Base-by-base conservation (phyloP, 495 filamentous ascomycete species). In the Xylaria castorea region DNA sequence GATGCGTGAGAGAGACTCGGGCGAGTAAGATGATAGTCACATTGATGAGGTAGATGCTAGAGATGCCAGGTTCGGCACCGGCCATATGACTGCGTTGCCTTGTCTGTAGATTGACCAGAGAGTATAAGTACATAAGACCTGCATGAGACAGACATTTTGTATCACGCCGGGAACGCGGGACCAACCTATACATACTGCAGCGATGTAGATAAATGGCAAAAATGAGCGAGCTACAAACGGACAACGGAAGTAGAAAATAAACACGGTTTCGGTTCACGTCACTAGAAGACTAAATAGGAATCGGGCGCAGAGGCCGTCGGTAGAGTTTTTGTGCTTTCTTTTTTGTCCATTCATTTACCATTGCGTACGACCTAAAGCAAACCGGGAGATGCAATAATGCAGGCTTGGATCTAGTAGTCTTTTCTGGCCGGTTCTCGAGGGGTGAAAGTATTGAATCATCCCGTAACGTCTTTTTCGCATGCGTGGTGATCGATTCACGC, bases 291-390 rank as follows among this genome's bases (percentile, higher is more conserved):
- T 1, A 27, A n/a, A 38, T 8, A 44, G n/a, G 34, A 50, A n/a
- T 50, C 61, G 6, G 61, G 61, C 36, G 32, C 70, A 71, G 36
- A 70, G 64, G 25, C 25, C 38, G 25, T 58, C 60, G 30, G 42
- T 61, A 18, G 63, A 34, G 30, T 67, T 73, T 66, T 65, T 55
- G 68, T 69, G 60, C 38, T 65, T 68, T 76, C 44, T 48, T 68
- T 74, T 74, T 74, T 76, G 76, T 76, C 70, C 76, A 78, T 80
- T 80, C 71, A 74, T 80, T 78, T 79, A 75, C 73, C 78, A 76
- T 79, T 79, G 78, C 74, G 76, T 75, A 79, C 65, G 74, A 79
- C 78, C 78, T 78, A 79, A 71, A 70, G 75, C 74, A 64, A 80
- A 76, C 74, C 76, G 74, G 76, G 75, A 78, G 75, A 80, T 75